phyloP scores from a whole-genome alignment of 345 rosid species.

The Eucalyptus tenuipes region DNA sequence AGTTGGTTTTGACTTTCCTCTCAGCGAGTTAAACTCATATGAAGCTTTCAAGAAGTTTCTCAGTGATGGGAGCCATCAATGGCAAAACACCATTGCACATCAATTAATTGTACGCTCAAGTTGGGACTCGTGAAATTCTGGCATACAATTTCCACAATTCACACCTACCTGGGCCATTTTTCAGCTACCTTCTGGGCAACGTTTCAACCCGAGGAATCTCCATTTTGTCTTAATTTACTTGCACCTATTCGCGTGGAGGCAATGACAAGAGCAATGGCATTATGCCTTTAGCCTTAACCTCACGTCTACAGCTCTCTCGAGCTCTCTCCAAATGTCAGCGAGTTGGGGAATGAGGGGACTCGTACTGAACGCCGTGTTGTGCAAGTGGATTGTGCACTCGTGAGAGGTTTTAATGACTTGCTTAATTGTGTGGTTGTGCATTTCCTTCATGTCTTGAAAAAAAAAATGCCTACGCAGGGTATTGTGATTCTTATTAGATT shows the following conservation, averaged over 20 bases:
- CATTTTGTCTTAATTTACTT: not conserved
- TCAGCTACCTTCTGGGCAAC: not conserved
- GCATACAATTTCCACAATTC: not conserved
- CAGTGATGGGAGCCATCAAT: not conserved
- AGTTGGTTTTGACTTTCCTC: not conserved
- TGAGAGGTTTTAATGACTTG: not conserved
- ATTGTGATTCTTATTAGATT: not conserved
- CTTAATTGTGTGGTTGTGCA: not conserved
- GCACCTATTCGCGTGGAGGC: not conserved
- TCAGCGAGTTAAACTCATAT: not conserved
- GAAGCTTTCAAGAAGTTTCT: not conserved
- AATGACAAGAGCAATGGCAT: not conserved
- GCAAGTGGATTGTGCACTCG: not conserved
- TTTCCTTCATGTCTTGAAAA: not conserved
- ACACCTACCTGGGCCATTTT: not conserved
- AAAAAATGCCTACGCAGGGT: not conserved
- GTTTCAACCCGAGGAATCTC: not conserved
- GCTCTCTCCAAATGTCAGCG: not conserved
- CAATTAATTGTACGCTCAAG: not conserved
- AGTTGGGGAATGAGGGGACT: not conserved
- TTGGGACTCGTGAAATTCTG: not conserved
- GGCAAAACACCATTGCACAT: not conserved
- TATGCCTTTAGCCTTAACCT: not conserved
- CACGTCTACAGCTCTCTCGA: not conserved
- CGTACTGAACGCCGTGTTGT: not conserved